Base-by-base conservation (phyloP, 768 basidiomycete genomes). In the Neoboletus magnificus region DNA sequence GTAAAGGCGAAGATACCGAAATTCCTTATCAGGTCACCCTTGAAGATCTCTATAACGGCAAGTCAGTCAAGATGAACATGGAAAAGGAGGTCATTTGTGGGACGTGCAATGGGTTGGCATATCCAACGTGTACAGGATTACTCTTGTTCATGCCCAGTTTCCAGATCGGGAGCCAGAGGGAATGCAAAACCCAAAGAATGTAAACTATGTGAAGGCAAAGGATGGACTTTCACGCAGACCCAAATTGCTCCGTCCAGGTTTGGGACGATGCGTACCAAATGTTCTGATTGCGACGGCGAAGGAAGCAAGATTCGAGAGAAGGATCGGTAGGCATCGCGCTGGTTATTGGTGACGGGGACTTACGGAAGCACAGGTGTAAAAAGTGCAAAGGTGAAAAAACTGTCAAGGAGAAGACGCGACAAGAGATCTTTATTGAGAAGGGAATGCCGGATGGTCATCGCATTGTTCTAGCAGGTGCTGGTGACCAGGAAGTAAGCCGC, bases 21-120 rank as follows among this genome's bases (percentile, higher is more conserved):
- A 84, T 93, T 59, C 82, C 85, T 4, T 89, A 95, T 68, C 80
- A 91, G 39, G 90, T 96, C 50, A 87, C 90, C 5, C 78, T 98
- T 30, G 95, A 97, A 72, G 95, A 98, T 69, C 75, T 95, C 22
- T 98, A 93, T 73, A 90, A 88, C 54, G 96, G 95, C 30, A 95
- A 94, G 72, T 82, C 80, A 11, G 86, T 94, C 54, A 90, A 86
- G 67, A 84, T 98, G 77, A 90, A 84, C 62, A 83, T 97, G 78
- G 93, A 96, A 73, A 87, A 91, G 64, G 86, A 93, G 66, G 74
- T 87, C 10, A 73, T 90, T 2, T 98, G 96, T 70, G 77, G 76
- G 15, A 72, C 74, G 13, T 98, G 96, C 71, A 86, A 85, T 69
- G 96, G 95, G 89, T 89, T 63, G 43, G 74, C 61, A 50, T 12